phyloP scores from a whole-genome alignment of 768 basidiomycete species.

The Podaxis sp. region DNA sequence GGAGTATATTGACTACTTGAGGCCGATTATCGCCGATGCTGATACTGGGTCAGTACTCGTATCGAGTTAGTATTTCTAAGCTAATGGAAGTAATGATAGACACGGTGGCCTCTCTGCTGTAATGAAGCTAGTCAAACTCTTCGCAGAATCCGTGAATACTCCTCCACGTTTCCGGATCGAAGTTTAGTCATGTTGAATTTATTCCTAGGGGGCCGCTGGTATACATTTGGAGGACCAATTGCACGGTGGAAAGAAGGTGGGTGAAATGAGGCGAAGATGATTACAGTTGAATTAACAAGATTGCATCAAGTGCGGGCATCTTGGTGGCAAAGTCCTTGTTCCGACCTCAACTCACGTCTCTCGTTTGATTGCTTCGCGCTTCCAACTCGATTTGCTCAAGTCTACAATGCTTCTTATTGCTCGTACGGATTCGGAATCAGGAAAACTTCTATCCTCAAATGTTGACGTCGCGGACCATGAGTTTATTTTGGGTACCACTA shows the following conservation, averaged over 20 bases:
- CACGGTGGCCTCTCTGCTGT: slow-evolving; percentile 93
- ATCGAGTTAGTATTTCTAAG: not conserved
- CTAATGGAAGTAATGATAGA: slow-evolving; percentile 38
- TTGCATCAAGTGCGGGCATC: slow-evolving; percentile 68
- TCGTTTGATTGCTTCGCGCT: slow-evolving; percentile 80
- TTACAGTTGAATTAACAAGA: slow-evolving; percentile 13
- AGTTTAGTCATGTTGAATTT: not conserved
- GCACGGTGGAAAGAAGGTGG: slow-evolving; percentile 89
- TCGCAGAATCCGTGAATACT: slow-evolving; percentile 78
- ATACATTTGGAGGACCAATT: slow-evolving; percentile 95
- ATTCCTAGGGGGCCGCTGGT: slow-evolving; percentile 73
- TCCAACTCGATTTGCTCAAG: slow-evolving; percentile 89
- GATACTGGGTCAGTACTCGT: slow-evolving; percentile 69
- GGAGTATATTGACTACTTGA: slow-evolving; percentile 83
- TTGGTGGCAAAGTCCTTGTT: slow-evolving; percentile 91
- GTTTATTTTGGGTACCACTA: slow-evolving; percentile 66
- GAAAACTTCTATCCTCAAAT: slow-evolving; percentile 79
- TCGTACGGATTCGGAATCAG: slow-evolving; percentile 89
- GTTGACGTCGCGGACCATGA: slow-evolving; percentile 84
- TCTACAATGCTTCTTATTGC: slow-evolving; percentile 89
- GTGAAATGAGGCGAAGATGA: slow-evolving; percentile 7
- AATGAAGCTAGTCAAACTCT: slow-evolving; percentile 92
- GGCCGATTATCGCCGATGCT: slow-evolving; percentile 92
- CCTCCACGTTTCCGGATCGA: not conserved
- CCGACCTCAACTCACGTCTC: slow-evolving; percentile 86